These are phyloP conservation scores for Naegleria gruberi DNA, from an alignment of 208 protist species.

Conservation along the genomic window DNA sequence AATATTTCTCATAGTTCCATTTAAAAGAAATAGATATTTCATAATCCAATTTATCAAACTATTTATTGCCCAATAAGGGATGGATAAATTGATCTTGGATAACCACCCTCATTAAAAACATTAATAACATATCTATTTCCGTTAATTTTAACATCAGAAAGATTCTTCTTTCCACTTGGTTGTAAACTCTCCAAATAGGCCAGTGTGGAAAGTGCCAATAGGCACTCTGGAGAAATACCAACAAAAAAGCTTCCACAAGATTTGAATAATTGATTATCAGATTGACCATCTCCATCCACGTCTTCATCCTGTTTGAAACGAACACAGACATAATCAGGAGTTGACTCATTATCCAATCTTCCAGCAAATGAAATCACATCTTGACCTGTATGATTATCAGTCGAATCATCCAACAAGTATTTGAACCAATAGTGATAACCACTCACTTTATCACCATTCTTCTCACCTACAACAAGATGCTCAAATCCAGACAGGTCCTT, in stretches of 20 bases:
- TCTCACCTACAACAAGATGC: slow-evolving; percentile 4
- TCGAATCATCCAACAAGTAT: neutral
- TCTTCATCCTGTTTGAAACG: neutral
- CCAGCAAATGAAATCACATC: neutral
- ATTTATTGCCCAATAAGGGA: neutral
- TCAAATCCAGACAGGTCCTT: neutral
- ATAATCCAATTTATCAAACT: no score
- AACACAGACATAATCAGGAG: neutral
- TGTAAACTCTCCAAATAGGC: neutral
- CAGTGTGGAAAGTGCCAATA: neutral
- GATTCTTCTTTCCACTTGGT: neutral
- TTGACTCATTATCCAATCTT: neutral
- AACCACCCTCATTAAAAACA: neutral
- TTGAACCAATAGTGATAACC: slow-evolving; percentile 13
- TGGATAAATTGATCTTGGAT: neutral
- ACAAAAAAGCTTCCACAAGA: neutral
- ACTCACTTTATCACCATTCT: neutral
- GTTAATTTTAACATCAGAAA: neutral
- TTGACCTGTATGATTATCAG: neutral
- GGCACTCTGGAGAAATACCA: neutral
- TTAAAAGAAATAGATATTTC: no score
- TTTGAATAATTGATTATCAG: neutral
- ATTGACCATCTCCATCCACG: neutral
- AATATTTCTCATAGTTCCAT: no score
- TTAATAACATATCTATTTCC: neutral